Percentiles rank a stretch among this genome's conserved stretches.
Conservation (phyloP, 768 basidiomycete species). For the Boletus patriciae region DNA sequence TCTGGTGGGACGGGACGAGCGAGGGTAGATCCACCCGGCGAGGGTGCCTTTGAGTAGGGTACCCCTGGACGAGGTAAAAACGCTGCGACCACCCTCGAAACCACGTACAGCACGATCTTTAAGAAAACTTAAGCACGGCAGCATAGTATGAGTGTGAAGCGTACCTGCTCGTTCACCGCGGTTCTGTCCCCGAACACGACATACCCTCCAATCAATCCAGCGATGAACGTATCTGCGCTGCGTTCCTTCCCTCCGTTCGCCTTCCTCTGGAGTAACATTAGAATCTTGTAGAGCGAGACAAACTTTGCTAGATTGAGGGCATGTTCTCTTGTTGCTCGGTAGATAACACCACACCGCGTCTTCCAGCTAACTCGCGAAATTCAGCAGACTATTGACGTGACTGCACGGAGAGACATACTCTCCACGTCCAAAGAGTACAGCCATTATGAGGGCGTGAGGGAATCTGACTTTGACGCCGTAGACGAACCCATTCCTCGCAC, state of each 20-base stretch:
- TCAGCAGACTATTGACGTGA: constrained; percentile 8
- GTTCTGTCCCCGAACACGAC: constrained; percentile 82
- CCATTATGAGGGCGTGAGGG: constrained; percentile 97
- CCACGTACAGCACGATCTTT: constrained; percentile 95
- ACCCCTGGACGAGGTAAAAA: constrained; percentile 78
- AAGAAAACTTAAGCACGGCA: constrained; percentile 7
- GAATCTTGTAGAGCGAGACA: constrained; percentile 87
- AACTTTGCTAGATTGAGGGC: constrained; percentile 92
- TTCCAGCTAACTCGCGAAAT: constrained; percentile 55
- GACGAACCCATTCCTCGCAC: constrained; percentile 86
- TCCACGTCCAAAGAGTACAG: constrained; percentile 88
- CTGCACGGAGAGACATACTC: constrained; percentile 54
- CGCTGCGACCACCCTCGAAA: constrained; percentile 87
- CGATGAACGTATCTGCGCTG: constrained; percentile 82
- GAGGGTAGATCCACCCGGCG: constrained; percentile 40
- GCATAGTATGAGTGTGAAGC: constrained; percentile 22
- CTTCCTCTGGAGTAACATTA: constrained; percentile 81
- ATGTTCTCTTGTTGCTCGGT: constrained; percentile 85
- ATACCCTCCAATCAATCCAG: constrained; percentile 91
- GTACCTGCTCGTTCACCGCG: constrained; percentile 89
- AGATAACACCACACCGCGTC: constrained; percentile 65
- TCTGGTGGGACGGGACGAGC: constrained; percentile 81
- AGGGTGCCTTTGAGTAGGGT: constrained; percentile 49
- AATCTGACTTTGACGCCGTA: constrained; percentile 91
- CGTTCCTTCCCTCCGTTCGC: constrained; percentile 81